Evolutionary conservation across 345 rosid species (phyloP).

Genomic region (Populus nigra): DNA sequence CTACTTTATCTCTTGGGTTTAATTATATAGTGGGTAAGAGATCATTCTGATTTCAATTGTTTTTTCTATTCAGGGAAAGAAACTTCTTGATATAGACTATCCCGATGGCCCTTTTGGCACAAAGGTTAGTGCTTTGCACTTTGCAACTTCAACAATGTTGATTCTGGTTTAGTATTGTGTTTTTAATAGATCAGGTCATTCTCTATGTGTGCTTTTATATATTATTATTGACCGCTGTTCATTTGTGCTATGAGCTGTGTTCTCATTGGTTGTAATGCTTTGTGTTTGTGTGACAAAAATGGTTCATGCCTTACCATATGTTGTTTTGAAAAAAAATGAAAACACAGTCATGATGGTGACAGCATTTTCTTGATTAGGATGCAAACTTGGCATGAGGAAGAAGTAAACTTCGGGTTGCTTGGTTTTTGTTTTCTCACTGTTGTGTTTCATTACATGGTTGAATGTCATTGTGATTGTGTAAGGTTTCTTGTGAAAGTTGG

Average conservation of each 20-base stretch:
- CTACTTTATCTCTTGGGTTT: neutral
- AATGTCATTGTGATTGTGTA: neutral
- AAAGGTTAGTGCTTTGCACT: constrained; percentile 52
- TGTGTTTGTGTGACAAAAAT: neutral
- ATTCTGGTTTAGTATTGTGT: neutral
- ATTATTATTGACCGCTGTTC: neutral
- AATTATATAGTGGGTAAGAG: neutral
- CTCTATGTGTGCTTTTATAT: neutral
- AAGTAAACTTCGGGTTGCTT: neutral
- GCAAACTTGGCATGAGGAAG: neutral
- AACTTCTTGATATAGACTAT: constrained; percentile 59
- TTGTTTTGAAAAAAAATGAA: neutral
- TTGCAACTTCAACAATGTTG: neutral
- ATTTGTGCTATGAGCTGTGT: neutral
- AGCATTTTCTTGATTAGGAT: neutral
- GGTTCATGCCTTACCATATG: neutral
- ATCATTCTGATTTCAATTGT: constrained; percentile 1
- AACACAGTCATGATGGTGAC: neutral
- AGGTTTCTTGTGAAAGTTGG: neutral
- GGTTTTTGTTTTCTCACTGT: neutral
- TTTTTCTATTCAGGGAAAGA: constrained; percentile 54
- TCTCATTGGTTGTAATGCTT: neutral
- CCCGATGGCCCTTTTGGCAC: constrained; percentile 93
- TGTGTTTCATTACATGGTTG: neutral
- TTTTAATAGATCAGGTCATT: neutral